Percentiles rank a stretch among this genome's conserved stretches.
phyloP scores from a whole-genome alignment of 805 yeast species.

The Barnettozyma wickerhamii region DNA sequence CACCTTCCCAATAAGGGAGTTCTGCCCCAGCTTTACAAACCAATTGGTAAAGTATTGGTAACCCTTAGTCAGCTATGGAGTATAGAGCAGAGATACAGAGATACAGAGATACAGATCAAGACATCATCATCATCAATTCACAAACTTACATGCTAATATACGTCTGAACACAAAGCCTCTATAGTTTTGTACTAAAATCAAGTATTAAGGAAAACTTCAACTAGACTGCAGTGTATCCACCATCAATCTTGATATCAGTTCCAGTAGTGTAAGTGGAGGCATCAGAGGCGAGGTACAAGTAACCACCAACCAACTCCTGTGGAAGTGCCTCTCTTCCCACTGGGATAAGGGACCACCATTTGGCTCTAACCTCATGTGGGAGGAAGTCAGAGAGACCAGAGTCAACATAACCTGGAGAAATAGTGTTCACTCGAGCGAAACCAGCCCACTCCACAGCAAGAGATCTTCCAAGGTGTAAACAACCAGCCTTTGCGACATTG shows the following conservation, averaged over 20 bases:
- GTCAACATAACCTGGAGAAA: conserved; percentile 83
- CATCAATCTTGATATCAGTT: conserved; percentile 71
- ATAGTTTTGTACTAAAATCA: background rate
- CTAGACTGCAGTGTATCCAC: conserved; percentile 50
- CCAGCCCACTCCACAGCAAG: conserved; percentile 75
- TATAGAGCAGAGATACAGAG: too few relatives aligned
- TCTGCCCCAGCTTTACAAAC: too few relatives aligned
- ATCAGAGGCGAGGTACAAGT: conserved; percentile 72
- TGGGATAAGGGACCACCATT: conserved; percentile 54
- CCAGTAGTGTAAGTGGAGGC: conserved; percentile 82
- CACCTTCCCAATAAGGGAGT: too few relatives aligned
- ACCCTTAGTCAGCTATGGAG: too few relatives aligned
- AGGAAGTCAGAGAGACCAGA: conserved; percentile 58
- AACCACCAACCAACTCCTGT: conserved; percentile 75
- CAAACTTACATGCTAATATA: too few relatives aligned
- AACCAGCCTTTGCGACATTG: conserved; percentile 37
- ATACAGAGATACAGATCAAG: too few relatives aligned
- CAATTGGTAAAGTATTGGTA: too few relatives aligned
- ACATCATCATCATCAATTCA: too few relatives aligned
- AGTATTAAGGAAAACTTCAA: background rate
- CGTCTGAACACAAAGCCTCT: too few relatives aligned
- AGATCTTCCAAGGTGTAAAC: conserved; percentile 18
- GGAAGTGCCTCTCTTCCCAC: conserved; percentile 74
- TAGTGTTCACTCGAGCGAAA: conserved; percentile 78
- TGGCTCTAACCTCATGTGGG: conserved; percentile 38